A percentile compares a stretch with the other conserved stretches of the same genome.
Conservation (phyloP, 1,284 basidiomycete species). For the Rhodotorula sp. region DNA sequence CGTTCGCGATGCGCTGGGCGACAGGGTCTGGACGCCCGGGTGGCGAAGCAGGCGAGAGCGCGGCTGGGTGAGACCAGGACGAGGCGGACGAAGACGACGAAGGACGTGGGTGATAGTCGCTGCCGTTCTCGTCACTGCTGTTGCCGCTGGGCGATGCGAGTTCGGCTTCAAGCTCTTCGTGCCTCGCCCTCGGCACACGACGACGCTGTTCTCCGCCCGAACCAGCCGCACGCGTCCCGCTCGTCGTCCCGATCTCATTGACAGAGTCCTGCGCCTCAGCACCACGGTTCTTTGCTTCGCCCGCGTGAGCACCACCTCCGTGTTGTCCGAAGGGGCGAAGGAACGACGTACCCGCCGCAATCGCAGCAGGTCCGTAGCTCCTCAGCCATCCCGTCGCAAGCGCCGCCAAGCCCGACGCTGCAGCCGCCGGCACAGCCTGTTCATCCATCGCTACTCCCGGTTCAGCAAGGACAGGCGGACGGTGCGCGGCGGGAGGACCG, state of each 20-base stretch:
- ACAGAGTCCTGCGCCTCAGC: neutral
- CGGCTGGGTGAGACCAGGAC: neutral
- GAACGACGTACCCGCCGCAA: constrained; percentile 51
- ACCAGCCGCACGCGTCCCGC: too few species aligned
- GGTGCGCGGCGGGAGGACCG: neutral
- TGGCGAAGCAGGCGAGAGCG: neutral
- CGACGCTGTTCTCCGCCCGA: too few species aligned
- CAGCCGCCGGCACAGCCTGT: constrained; percentile 50
- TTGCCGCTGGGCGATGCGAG: constrained; percentile 53
- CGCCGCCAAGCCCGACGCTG: constrained; percentile 60
- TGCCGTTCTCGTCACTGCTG: neutral
- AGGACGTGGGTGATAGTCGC: neutral
- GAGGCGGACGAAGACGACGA: neutral
- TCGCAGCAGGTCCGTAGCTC: constrained; percentile 67
- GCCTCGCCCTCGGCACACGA: constrained; percentile 37
- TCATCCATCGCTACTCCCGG: constrained; percentile 16
- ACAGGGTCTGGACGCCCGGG: constrained; percentile 9
- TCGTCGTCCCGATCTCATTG: too few species aligned
- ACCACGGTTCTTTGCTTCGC: neutral
- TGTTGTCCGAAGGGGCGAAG: constrained; percentile 34
- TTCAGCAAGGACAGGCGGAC: constrained; percentile 10
- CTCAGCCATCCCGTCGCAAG: constrained; percentile 59
- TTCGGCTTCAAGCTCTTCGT: constrained; percentile 60
- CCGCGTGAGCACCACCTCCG: constrained; percentile 14
- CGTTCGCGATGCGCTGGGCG: constrained; percentile 12